Evolutionary conservation across 2,329 filamentous ascomycete species (phyloP).

Genomic region (Epichloe aotearoae): DNA sequence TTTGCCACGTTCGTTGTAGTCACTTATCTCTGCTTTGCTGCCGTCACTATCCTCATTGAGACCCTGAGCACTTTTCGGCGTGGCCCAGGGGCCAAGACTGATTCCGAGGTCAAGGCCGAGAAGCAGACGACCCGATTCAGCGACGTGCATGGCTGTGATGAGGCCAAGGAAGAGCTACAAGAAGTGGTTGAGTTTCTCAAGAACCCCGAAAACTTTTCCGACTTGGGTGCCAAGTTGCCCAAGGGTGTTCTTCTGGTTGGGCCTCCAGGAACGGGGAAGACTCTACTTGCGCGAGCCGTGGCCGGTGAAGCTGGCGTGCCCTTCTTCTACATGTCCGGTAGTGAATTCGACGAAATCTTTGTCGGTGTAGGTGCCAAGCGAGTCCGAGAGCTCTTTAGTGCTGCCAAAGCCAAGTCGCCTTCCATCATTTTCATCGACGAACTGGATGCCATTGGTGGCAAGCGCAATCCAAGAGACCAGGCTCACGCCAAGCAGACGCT

Average conservation of each 20-base stretch:
- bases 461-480: constrained; percentile 82
- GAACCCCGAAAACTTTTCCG: constrained; percentile 85
- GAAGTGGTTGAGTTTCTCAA: constrained; percentile 94
- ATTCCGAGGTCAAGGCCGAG: constrained; percentile 81
- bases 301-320: constrained; percentile 94
- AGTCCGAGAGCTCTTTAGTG: constrained; percentile 80
- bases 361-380: constrained; percentile 95
- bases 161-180: constrained; percentile 94
- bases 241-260: constrained; percentile 94
- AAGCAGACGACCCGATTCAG: constrained; percentile 82
- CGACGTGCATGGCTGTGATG: constrained; percentile 94
- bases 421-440: constrained; percentile 95
- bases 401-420: constrained; percentile 74
- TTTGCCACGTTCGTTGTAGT: constrained; percentile 64
- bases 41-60: constrained; percentile 75
- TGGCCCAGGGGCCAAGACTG: constrained; percentile 51
- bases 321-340: constrained; percentile 99
- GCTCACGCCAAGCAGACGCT: constrained; percentile 95
- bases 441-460: constrained; percentile 85
- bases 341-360: constrained; percentile 96
- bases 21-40: constrained; percentile 65
- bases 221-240: constrained; percentile 87
- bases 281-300: constrained; percentile 84
- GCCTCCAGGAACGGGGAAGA: constrained; percentile 95
- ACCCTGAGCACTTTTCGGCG: constrained; percentile 68